Evolutionary conservation across 441 rosid genomes (phyloP).

Genomic region (Croton laevigatus): DNA sequence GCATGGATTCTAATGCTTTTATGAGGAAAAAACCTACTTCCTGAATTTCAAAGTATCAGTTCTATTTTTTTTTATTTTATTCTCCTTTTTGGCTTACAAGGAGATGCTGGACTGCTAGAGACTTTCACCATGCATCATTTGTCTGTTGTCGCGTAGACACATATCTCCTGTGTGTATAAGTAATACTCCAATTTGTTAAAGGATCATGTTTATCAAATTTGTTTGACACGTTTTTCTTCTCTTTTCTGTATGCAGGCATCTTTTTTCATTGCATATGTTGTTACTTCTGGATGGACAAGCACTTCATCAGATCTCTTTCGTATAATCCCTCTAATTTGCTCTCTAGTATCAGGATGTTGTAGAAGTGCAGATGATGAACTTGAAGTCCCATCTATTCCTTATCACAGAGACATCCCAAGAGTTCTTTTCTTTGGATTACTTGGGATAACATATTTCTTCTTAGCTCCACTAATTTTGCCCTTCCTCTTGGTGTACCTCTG

Average conservation of each 20-base stretch:
- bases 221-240: constrained; percentile 14
- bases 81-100: not conserved
- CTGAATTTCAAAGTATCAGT: not conserved
- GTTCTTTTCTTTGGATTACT: constrained; percentile 87
- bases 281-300: constrained; percentile 98
- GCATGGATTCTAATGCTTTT: not conserved
- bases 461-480: constrained; percentile 92
- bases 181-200: not conserved
- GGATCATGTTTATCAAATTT: not conserved
- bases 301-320: constrained; percentile 85
- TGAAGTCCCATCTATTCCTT: constrained; percentile 71
- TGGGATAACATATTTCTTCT: constrained; percentile 92
- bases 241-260: constrained; percentile 69
- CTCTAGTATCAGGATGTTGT: constrained; percentile 53
- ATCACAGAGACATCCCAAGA: constrained; percentile 80
- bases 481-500: constrained; percentile 81
- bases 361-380: constrained; percentile 49
- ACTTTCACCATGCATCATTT: not conserved
- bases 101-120: not conserved
- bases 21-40: not conserved
- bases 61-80: not conserved
- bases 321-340: constrained; percentile 60
- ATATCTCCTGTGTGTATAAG: not conserved
- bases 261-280: constrained; percentile 89
- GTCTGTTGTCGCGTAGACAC: not conserved